phyloP scores from a whole-genome alignment of 2,329 filamentous ascomycete genomes.

The Exophiala lecanii-corni region DNA sequence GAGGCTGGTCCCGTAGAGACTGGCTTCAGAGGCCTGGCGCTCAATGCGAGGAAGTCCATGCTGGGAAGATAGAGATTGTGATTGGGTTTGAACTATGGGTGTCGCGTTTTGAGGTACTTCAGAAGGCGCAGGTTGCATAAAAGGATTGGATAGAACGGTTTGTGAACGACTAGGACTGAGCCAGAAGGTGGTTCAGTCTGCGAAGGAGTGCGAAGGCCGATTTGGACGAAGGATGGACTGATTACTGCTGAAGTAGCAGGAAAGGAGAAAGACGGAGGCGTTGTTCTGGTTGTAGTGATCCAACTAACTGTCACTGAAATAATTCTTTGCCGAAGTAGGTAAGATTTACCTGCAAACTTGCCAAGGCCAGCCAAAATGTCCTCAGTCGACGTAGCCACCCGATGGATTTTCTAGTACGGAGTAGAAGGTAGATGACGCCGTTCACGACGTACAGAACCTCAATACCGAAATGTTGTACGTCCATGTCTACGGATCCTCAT shows the following conservation, averaged over 20 bases:
- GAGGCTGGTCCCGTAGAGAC: slow-evolving; percentile 37
- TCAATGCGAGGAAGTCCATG: slow-evolving; percentile 53
- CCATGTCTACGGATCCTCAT: too few relatives aligned
- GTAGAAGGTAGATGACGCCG: too few relatives aligned
- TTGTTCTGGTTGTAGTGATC: too few relatives aligned
- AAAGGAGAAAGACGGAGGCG: neutral
- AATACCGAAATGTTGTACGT: too few relatives aligned
- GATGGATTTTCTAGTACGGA: too few relatives aligned
- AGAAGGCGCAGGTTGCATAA: slow-evolving; percentile 61
- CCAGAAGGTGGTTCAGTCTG: slow-evolving; percentile 51
- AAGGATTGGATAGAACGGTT: slow-evolving; percentile 42
- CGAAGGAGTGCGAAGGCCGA: slow-evolving; percentile 6
- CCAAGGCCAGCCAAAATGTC: too few relatives aligned
- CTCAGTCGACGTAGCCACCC: too few relatives aligned
- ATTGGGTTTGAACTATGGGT: slow-evolving; percentile 34
- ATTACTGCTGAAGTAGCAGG: neutral
- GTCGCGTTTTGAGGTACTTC: slow-evolving; percentile 45
- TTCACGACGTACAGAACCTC: too few relatives aligned
- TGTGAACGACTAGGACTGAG: slow-evolving; percentile 48
- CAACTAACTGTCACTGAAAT: too few relatives aligned
- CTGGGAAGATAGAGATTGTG: slow-evolving; percentile 42
- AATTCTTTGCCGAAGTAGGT: too few relatives aligned
- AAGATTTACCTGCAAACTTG: too few relatives aligned
- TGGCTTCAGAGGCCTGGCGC: slow-evolving; percentile 40
- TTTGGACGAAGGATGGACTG: neutral